phyloP scores from a whole-genome alignment of 352 stramenopile species.

The Saprolegnia parasitica region DNA sequence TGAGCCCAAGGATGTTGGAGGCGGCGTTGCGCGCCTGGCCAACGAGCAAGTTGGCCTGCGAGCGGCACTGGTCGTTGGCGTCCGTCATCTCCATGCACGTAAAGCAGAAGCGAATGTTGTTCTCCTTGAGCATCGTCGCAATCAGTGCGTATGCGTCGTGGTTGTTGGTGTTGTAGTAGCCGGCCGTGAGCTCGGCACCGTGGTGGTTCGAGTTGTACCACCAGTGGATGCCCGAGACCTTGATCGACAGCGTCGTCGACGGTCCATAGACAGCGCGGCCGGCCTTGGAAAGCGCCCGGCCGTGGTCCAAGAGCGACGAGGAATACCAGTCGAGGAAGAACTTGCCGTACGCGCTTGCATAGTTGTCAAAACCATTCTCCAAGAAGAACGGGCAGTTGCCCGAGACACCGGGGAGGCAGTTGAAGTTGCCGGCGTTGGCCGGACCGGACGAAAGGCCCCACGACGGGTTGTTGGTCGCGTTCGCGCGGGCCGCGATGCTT shows the following conservation, averaged over 20 bases:
- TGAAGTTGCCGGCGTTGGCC: conserved; percentile 13
- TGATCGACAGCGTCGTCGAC: neutral
- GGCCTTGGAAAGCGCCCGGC: neutral
- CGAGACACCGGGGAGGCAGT: conserved; percentile 1
- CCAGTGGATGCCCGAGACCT: conserved; percentile 23
- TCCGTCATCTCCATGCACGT: conserved; percentile 19
- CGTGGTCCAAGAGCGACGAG: conserved; percentile 9
- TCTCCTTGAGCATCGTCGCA: conserved; percentile 13
- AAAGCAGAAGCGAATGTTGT: conserved; percentile 20
- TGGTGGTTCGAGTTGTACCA: conserved; percentile 1
- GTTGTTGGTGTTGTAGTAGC: conserved; percentile 19
- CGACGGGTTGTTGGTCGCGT: neutral
- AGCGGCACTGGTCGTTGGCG: conserved; percentile 1
- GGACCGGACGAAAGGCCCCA: conserved; percentile 1
- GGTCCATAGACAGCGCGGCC: conserved; percentile 4
- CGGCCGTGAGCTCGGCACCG: conserved; percentile 9
- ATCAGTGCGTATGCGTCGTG: conserved; percentile 3
- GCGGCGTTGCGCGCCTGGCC: conserved; percentile 1
- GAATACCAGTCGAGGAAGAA: conserved; percentile 22
- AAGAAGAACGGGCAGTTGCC: conserved; percentile 10
- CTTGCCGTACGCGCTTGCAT: conserved; percentile 7
- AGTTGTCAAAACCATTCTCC: conserved; percentile 14
- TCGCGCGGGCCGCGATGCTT: neutral
- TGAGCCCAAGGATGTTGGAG: conserved; percentile 4
- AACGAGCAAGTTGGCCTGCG: neutral